These are phyloP conservation scores for Neonectria hederae DNA, from an alignment of 2,329 filamentous ascomycete genomes.

Conservation along the genomic window DNA sequence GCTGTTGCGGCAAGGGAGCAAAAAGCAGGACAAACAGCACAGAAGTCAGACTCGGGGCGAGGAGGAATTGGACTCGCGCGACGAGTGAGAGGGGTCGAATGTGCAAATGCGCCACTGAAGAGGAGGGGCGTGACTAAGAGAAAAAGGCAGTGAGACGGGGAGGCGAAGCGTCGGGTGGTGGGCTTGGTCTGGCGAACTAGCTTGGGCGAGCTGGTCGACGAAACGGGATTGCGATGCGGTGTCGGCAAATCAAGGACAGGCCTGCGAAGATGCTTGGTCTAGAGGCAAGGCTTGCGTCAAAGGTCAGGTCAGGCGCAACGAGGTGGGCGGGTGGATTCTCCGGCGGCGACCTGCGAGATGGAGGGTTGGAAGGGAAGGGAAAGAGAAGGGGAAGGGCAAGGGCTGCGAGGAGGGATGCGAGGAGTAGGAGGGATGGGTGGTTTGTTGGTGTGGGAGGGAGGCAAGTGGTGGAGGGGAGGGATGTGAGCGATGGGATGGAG, in stretches of 20 bases:
- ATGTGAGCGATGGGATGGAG: slow-evolving; percentile 27
- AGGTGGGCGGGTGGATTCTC: slow-evolving; percentile 21
- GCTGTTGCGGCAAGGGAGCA: slow-evolving; percentile 31
- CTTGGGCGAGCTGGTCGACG: slow-evolving; percentile 1
- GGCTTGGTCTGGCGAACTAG: neutral
- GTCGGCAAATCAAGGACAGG: slow-evolving; percentile 26
- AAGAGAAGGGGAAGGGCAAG: slow-evolving; percentile 12
- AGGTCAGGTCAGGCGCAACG: slow-evolving; percentile 43
- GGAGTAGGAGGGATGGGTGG: slow-evolving; percentile 32
- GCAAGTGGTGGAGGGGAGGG: slow-evolving; percentile 26
- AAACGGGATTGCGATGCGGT: slow-evolving; percentile 21
- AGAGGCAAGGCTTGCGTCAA: slow-evolving; percentile 40
- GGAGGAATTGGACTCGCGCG: slow-evolving; percentile 42
- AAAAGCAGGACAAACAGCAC: slow-evolving; percentile 33
- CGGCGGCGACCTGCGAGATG: slow-evolving; percentile 18
- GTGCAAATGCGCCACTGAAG: slow-evolving; percentile 37
- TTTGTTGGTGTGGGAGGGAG: slow-evolving; percentile 17
- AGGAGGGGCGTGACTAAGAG: slow-evolving; percentile 40
- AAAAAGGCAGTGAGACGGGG: slow-evolving; percentile 42
- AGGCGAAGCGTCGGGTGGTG: slow-evolving; percentile 32
- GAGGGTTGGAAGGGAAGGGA: slow-evolving; percentile 11
- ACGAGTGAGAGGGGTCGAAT: slow-evolving; percentile 40
- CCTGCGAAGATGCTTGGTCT: slow-evolving; percentile 27
- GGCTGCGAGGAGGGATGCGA: slow-evolving; percentile 29
- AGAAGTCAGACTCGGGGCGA: slow-evolving; percentile 40